These are phyloP conservation scores for Solanum sitiens DNA, from an alignment of 257 asterid species.

Conservation along the genomic window DNA sequence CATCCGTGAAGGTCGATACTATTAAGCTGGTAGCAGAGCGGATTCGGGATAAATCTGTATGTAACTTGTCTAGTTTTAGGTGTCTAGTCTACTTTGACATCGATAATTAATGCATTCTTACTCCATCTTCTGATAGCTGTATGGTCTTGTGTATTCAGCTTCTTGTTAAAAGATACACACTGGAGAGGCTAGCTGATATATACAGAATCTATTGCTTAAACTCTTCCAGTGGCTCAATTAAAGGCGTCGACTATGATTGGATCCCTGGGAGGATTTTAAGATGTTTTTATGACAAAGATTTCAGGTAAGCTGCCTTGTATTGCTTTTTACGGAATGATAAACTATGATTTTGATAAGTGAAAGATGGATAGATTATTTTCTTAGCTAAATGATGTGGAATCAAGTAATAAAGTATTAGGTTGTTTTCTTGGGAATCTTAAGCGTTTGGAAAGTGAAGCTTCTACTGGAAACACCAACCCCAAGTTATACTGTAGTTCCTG, in stretches of 20 bases:
- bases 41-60: constrained; percentile 94
- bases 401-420: background rate
- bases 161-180: constrained; percentile 72
- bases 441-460: background rate
- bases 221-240: constrained; percentile 22
- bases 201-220: constrained; percentile 59
- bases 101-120: background rate
- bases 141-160: constrained; percentile 35
- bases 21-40: constrained; percentile 85
- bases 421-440: background rate
- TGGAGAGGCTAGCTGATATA: constrained; percentile 91
- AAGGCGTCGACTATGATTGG: constrained; percentile 66
- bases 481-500: background rate
- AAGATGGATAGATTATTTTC: background rate
- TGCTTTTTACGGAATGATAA: background rate
- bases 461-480: background rate
- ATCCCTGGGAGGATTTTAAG: constrained; percentile 84
- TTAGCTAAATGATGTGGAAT: background rate
- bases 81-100: background rate
- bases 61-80: constrained; percentile 4
- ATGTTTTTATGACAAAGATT: constrained; percentile 96
- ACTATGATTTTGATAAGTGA: background rate
- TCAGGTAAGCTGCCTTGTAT: constrained; percentile 47
- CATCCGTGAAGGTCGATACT: constrained; percentile 62
- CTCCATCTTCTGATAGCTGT: constrained; percentile 1